phyloP scores from a whole-genome alignment of 1,284 basidiomycete genomes.

The Cutaneotrichosporon cavernicola region DNA sequence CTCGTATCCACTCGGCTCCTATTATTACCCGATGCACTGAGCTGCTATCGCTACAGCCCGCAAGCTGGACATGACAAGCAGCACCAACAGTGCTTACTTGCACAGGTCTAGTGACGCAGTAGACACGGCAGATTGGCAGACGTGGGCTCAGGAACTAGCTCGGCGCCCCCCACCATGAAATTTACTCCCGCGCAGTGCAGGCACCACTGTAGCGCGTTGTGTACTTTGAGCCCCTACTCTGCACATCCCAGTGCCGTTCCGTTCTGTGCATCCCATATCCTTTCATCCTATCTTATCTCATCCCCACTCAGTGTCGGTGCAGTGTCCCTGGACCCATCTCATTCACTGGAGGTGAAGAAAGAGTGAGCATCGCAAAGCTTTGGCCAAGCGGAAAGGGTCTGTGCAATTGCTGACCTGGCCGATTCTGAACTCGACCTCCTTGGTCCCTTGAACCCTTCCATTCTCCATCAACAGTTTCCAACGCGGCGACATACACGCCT shows the following conservation, averaged over 20 bases:
- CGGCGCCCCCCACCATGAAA: background rate
- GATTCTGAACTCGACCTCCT: background rate
- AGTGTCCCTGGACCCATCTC: background rate
- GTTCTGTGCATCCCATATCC: background rate
- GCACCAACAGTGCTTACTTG: too few species aligned
- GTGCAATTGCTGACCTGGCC: background rate
- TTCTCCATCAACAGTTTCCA: background rate
- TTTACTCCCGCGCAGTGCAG: background rate
- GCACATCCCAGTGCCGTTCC: background rate
- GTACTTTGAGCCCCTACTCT: background rate
- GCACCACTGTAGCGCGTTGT: background rate
- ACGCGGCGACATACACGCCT: background rate
- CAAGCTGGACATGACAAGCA: too few species aligned
- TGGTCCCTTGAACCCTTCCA: background rate
- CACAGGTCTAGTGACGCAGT: too few species aligned
- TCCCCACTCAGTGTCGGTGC: background rate
- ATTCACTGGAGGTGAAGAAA: background rate
- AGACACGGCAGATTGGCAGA: too few species aligned
- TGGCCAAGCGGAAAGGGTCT: background rate
- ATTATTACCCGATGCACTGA: too few species aligned
- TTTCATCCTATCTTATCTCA: background rate
- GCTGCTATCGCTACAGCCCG: too few species aligned
- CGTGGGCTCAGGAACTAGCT: too few species aligned
- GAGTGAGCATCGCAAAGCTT: background rate
- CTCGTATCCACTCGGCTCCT: too few species aligned